A percentile compares a stretch with the other conserved stretches of the same genome.
These are phyloP conservation scores for Aspergillus sparsus DNA, from an alignment of 495 filamentous ascomycete genomes.

Conservation along the genomic window DNA sequence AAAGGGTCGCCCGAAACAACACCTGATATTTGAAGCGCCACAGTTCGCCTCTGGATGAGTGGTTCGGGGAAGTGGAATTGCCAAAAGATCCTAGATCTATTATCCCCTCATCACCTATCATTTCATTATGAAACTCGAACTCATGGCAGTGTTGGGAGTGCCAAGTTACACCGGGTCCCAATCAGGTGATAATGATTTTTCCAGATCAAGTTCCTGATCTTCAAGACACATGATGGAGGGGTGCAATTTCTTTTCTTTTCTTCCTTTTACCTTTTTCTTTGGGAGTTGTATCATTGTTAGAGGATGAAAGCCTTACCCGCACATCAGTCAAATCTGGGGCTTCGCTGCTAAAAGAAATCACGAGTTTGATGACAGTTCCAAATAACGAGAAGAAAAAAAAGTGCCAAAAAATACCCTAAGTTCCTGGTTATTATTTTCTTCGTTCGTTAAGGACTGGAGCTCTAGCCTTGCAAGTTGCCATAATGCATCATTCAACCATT, in stretches of 20 bases:
- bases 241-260: conserved; percentile 8
- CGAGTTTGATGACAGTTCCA: background rate
- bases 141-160: conserved; percentile 17
- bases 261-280: background rate
- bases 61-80: conserved; percentile 26
- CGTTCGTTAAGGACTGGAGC: conserved; percentile 6
- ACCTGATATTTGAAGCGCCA: conserved; percentile 20
- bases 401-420: background rate
- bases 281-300: background rate
- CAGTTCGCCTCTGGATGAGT: conserved; percentile 24
- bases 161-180: conserved; percentile 22
- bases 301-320: background rate
- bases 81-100: conserved; percentile 15
- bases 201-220: conserved; percentile 23
- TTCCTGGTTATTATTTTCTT: background rate
- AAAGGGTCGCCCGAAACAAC: background rate
- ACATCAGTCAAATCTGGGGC: background rate
- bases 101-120: conserved; percentile 22
- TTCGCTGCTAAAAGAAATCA: background rate
- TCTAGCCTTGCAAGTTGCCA: conserved; percentile 13
- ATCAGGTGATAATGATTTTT: conserved; percentile 26
- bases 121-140: conserved; percentile 13
- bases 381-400: background rate
- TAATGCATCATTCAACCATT: background rate
- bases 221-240: conserved; percentile 19